These are phyloP conservation scores for Phytophthora pistaciae DNA, from an alignment of 352 stramenopile species.

Conservation along the genomic window DNA sequence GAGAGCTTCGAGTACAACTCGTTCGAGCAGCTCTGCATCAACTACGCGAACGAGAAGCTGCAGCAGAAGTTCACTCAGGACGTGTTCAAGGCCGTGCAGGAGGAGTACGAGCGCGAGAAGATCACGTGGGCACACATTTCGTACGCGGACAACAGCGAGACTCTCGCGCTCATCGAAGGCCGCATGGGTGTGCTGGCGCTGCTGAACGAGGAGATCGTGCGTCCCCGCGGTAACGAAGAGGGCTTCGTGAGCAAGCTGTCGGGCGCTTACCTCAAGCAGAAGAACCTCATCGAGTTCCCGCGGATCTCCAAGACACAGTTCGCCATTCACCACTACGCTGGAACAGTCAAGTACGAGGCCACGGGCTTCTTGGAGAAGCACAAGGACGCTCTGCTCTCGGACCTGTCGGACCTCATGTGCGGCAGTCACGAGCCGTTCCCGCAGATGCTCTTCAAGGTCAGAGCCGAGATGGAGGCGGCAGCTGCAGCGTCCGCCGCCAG, in stretches of 20 bases:
- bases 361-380: constrained; percentile 96
- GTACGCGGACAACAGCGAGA: constrained; percentile 84
- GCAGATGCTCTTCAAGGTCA: constrained; percentile 66
- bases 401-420: constrained; percentile 88
- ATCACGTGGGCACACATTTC: constrained; percentile 87
- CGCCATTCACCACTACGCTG: constrained; percentile 94
- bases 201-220: constrained; percentile 90
- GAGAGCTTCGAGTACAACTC: constrained; percentile 91
- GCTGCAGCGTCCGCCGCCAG: constrained; percentile 25
- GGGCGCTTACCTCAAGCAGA: constrained; percentile 55
- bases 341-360: constrained; percentile 92
- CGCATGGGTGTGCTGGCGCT: constrained; percentile 80
- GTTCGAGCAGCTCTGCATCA: constrained; percentile 97
- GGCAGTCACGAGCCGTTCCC: constrained; percentile 58
- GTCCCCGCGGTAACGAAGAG: constrained; percentile 76
- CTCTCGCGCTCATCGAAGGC: constrained; percentile 80
- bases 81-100: constrained; percentile 71
- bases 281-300: constrained; percentile 74
- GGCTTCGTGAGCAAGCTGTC: constrained; percentile 72
- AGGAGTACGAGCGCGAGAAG: constrained; percentile 69
- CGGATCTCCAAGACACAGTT: constrained; percentile 88
- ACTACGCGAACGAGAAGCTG: constrained; percentile 96
- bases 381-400: constrained; percentile 93
- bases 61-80: constrained; percentile 90
- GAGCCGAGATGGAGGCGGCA: constrained; percentile 40